Evolutionary conservation across 2,329 filamentous ascomycete genomes (phyloP).

Genomic region (Helminthosporium solani): DNA sequence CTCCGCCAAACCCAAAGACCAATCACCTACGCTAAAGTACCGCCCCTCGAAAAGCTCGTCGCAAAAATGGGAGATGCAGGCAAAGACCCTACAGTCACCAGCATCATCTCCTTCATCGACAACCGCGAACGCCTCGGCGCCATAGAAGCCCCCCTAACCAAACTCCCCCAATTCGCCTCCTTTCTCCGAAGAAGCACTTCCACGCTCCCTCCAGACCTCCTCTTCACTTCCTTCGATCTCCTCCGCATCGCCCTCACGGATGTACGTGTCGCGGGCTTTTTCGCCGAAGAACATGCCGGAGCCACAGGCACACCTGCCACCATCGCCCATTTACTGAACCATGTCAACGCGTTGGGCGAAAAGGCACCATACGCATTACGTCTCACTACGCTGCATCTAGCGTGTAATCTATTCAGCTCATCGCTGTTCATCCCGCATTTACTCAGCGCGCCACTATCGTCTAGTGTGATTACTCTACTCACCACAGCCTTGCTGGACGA

Average conservation of each 20-base stretch:
- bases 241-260: slow-evolving; percentile 77
- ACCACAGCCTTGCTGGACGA: slow-evolving; percentile 78
- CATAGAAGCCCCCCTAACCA: slow-evolving; percentile 68
- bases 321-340: slow-evolving; percentile 58
- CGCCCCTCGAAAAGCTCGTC: slow-evolving; percentile 78
- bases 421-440: slow-evolving; percentile 68
- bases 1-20: slow-evolving; percentile 63
- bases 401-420: slow-evolving; percentile 81
- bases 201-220: slow-evolving; percentile 60
- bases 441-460: slow-evolving; percentile 51
- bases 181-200: slow-evolving; percentile 60
- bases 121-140: slow-evolving; percentile 58
- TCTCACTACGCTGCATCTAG: slow-evolving; percentile 78
- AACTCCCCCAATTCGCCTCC: slow-evolving; percentile 64
- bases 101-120: slow-evolving; percentile 71
- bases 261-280: slow-evolving; percentile 75
- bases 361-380: slow-evolving; percentile 76
- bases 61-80: slow-evolving; percentile 70
- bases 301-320: slow-evolving; percentile 52
- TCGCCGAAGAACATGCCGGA: slow-evolving; percentile 66
- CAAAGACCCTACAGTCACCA: slow-evolving; percentile 60
- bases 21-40: slow-evolving; percentile 75
- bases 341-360: slow-evolving; percentile 56
- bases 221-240: slow-evolving; percentile 85
- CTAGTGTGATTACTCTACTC: slow-evolving; percentile 65